A percentile compares a stretch with the other conserved stretches of the same genome.
phyloP scores from a whole-genome alignment of 345 rosid species.

The Turnera subulata region DNA sequence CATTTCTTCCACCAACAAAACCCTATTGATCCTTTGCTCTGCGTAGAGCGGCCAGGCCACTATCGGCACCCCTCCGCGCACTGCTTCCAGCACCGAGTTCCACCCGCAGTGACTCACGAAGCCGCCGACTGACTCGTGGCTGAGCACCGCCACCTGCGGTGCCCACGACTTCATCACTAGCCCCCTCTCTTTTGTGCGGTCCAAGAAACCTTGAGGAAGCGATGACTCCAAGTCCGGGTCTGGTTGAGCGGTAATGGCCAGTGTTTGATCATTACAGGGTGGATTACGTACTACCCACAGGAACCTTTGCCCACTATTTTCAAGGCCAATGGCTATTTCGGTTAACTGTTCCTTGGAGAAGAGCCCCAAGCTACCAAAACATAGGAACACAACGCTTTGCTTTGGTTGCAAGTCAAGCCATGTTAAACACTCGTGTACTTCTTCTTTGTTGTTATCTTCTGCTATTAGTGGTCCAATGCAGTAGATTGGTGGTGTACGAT shows the following conservation, averaged over 20 bases:
- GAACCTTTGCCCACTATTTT: constrained; percentile 14
- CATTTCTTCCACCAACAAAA: constrained; percentile 50
- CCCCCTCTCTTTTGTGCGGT: constrained; percentile 36
- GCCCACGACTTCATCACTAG: constrained; percentile 52
- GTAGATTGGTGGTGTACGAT: constrained; percentile 35
- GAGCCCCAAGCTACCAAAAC: constrained; percentile 17
- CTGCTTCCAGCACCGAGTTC: constrained; percentile 58
- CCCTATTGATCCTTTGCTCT: constrained; percentile 33
- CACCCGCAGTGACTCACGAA: constrained; percentile 70
- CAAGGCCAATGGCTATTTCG: constrained; percentile 16
- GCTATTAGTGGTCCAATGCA: constrained; percentile 55
- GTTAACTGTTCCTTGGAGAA: constrained; percentile 8
- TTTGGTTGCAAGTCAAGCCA: constrained; percentile 35
- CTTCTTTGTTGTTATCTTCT: neutral
- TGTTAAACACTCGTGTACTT: constrained; percentile 20
- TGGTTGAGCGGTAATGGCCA: constrained; percentile 4
- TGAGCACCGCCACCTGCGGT: constrained; percentile 50
- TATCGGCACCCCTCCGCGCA: constrained; percentile 48
- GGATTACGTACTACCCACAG: constrained; percentile 12
- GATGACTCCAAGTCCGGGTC: constrained; percentile 20
- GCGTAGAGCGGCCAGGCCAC: constrained; percentile 48
- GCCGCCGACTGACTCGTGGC: constrained; percentile 43
- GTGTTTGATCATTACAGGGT: neutral
- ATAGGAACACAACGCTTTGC: constrained; percentile 11
- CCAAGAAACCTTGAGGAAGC: constrained; percentile 37